These are phyloP conservation scores for Diversispora eburnea DNA, from an alignment of 192 early-diverging fungal species.

Conservation along the genomic window DNA sequence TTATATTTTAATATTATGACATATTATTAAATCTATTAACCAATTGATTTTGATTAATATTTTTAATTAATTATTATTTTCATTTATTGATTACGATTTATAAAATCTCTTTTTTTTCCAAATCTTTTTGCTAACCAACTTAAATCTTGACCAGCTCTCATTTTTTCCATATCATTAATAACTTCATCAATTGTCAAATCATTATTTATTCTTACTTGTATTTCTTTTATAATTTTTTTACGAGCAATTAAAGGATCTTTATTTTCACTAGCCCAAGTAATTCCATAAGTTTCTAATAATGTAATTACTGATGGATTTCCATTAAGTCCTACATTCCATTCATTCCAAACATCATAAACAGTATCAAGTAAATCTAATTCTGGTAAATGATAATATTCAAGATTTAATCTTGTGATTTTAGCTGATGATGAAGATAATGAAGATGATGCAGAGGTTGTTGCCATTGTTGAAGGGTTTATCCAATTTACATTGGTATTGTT, in stretches of 20 bases:
- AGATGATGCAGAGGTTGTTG: too few relatives aligned
- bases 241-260: neutral
- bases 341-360: conserved; percentile 27
- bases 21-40: too few relatives aligned
- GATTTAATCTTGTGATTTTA: neutral
- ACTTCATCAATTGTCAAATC: neutral
- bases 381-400: conserved; percentile 8
- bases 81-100: neutral
- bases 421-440: neutral
- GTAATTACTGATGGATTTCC: conserved; percentile 20
- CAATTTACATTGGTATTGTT: too few relatives aligned
- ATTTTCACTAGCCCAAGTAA: conserved; percentile 17
- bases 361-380: conserved; percentile 8
- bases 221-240: conserved; percentile 23
- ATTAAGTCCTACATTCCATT: conserved; percentile 17
- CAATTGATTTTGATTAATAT: too few relatives aligned
- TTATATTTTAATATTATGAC: too few relatives aligned
- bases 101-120: neutral
- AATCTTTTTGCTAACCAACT: conserved; percentile 20
- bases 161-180: conserved; percentile 3
- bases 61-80: too few relatives aligned
- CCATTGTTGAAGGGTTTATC: too few relatives aligned
- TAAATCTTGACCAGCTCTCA: conserved; percentile 11
- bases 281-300: conserved; percentile 15
- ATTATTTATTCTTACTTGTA: neutral